phyloP scores from a whole-genome alignment of 768 basidiomycete genomes.

The Calocybe gangraenosa region DNA sequence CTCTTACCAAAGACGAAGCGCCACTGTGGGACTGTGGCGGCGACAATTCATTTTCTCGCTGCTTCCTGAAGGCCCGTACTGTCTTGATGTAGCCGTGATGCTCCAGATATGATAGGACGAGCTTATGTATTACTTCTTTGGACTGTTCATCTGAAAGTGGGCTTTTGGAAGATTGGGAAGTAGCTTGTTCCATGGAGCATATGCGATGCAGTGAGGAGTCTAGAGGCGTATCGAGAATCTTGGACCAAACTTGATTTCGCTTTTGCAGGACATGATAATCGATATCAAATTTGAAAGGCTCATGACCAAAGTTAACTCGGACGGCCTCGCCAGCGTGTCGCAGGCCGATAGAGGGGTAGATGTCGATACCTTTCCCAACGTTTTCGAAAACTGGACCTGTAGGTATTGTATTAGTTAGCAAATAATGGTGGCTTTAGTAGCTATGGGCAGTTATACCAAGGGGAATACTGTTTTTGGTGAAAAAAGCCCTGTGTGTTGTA shows the following conservation, averaged over 20 bases:
- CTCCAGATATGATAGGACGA: conserved; percentile 75
- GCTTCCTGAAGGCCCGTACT: conserved; percentile 61
- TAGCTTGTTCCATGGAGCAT: conserved; percentile 18
- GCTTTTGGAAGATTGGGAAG: conserved; percentile 17
- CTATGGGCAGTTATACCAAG: conserved; percentile 47
- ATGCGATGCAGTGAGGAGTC: conserved; percentile 31
- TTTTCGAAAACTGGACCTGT: conserved; percentile 69
- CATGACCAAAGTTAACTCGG: conserved; percentile 85
- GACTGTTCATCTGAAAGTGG: conserved; percentile 44
- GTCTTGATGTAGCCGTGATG: conserved; percentile 83
- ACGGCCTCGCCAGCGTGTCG: conserved; percentile 76
- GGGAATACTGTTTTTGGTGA: conserved; percentile 80
- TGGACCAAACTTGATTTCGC: conserved; percentile 61
- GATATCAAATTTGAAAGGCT: conserved; percentile 86
- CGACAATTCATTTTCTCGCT: conserved; percentile 18
- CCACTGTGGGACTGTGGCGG: conserved; percentile 12
- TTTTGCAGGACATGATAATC: conserved; percentile 77
- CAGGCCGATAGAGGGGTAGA: conserved; percentile 89
- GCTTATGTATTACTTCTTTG: conserved; percentile 60
- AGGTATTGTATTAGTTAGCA: neutral
- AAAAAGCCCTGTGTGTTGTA: conserved; percentile 74
- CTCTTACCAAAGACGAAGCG: conserved; percentile 2
- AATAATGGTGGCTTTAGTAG: neutral
- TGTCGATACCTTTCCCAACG: conserved; percentile 56
- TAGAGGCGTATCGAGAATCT: conserved; percentile 56